Conservation (phyloP, 257 asterid species). For the Solanum pimpinellifolium region DNA sequence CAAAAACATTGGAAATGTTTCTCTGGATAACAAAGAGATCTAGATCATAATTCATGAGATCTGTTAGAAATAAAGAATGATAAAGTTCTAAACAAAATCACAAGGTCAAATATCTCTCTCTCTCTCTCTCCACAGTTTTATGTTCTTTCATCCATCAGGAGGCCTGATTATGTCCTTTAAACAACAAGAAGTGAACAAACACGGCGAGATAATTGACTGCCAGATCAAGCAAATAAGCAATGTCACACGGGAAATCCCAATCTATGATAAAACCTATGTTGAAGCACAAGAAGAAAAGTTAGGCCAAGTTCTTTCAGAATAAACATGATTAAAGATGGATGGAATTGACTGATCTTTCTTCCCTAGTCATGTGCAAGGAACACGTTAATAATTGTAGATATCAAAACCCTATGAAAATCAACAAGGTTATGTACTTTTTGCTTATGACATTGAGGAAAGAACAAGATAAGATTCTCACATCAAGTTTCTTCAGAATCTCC, state of each 20-base stretch:
- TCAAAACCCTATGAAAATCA: background rate
- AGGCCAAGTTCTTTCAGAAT: background rate
- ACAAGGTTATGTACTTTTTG: background rate
- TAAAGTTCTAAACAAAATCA: background rate
- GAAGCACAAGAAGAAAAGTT: background rate
- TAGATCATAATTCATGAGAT: background rate
- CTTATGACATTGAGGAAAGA: background rate
- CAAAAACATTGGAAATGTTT: background rate
- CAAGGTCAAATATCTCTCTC: background rate
- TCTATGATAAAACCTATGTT: background rate
- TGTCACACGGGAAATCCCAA: background rate
- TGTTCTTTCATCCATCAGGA: background rate
- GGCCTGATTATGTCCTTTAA: background rate
- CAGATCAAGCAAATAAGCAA: background rate
- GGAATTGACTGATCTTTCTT: background rate
- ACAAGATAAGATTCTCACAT: background rate
- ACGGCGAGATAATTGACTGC: background rate
- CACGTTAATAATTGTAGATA: background rate
- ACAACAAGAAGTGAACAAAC: background rate
- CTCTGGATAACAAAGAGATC: background rate
- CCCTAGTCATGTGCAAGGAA: background rate
- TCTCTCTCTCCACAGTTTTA: background rate
- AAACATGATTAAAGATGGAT: background rate
- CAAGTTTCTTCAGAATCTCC: slow-evolving; percentile 5
- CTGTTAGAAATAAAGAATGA: background rate